Percentiles rank a stretch among this genome's conserved stretches.
Evolutionary conservation across 371 early-diverging fungal species (phyloP).

Genomic region (Syncephalastrum racemosum): DNA sequence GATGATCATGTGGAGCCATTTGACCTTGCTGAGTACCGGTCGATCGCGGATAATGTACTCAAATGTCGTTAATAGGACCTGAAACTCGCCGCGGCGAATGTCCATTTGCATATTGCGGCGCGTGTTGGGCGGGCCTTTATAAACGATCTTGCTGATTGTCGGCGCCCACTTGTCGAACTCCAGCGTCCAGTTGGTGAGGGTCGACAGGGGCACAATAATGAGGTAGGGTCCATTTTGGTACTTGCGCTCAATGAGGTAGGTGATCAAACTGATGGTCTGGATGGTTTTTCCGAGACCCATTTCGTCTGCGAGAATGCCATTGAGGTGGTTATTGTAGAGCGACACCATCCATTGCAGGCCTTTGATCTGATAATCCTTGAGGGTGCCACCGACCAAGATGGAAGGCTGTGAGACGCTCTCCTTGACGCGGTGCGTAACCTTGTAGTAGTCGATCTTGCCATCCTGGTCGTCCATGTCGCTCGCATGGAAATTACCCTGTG

Average conservation of each 20-base stretch:
- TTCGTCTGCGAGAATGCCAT: constrained; percentile 99
- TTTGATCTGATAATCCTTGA: constrained; percentile 98
- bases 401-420: constrained; percentile 81
- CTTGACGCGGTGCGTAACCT: constrained; percentile 81
- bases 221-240: constrained; percentile 91
- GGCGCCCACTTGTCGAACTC: constrained; percentile 99
- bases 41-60: constrained; percentile 97
- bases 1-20: constrained; percentile 96
- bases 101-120: constrained; percentile 75
- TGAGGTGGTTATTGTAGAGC: constrained; percentile 92
- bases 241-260: constrained; percentile 91
- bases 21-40: constrained; percentile 78
- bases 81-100: constrained; percentile 79
- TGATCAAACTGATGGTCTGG: constrained; percentile 97
- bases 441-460: constrained; percentile 80
- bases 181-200: constrained; percentile 95
- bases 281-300: constrained; percentile 98
- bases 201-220: constrained; percentile 93
- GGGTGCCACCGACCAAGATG: constrained; percentile 83
- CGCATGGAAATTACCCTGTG: constrained; percentile 15
- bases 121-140: constrained; percentile 83
- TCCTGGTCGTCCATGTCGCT: constrained; percentile 37
- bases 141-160: constrained; percentile 83
- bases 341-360: constrained; percentile 99
- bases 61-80: constrained; percentile 97